Evolutionary conservation across 2,329 filamentous ascomycete genomes (phyloP).

Genomic region (Xylogone sp.): DNA sequence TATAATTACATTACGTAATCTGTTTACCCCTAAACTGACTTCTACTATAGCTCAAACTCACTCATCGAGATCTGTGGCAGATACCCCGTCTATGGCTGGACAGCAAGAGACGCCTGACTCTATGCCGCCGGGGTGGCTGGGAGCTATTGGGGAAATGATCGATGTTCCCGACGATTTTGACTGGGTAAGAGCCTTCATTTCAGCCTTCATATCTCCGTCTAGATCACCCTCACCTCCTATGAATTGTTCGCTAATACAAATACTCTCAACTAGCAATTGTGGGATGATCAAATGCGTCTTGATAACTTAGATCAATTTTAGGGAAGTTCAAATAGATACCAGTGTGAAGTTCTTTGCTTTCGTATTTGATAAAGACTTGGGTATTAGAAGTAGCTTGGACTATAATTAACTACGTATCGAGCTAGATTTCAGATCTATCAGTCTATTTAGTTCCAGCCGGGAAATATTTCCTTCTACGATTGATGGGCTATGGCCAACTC

Average conservation of each 20-base stretch:
- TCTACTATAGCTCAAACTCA: too few relatives aligned
- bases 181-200: conserved; percentile 11
- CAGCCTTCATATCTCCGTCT: background rate
- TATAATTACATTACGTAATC: too few relatives aligned
- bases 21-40: too few relatives aligned
- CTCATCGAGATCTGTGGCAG: background rate
- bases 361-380: too few relatives aligned
- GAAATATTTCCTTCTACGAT: too few relatives aligned
- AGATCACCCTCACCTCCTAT: background rate
- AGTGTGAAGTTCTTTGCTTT: too few relatives aligned
- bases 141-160: background rate
- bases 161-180: conserved; percentile 9
- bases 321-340: too few relatives aligned
- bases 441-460: too few relatives aligned
- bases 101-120: background rate
- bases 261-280: conserved; percentile 11
- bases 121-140: background rate
- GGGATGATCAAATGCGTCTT: conserved; percentile 9
- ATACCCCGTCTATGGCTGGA: background rate
- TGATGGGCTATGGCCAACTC: too few relatives aligned
- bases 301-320: background rate
- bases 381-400: too few relatives aligned
- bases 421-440: too few relatives aligned
- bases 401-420: too few relatives aligned
- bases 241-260: background rate